Percentiles rank a stretch among this genome's conserved stretches.
Evolutionary conservation across 1,284 basidiomycete species (phyloP).

Genomic region (Ganoderma resinaceum): DNA sequence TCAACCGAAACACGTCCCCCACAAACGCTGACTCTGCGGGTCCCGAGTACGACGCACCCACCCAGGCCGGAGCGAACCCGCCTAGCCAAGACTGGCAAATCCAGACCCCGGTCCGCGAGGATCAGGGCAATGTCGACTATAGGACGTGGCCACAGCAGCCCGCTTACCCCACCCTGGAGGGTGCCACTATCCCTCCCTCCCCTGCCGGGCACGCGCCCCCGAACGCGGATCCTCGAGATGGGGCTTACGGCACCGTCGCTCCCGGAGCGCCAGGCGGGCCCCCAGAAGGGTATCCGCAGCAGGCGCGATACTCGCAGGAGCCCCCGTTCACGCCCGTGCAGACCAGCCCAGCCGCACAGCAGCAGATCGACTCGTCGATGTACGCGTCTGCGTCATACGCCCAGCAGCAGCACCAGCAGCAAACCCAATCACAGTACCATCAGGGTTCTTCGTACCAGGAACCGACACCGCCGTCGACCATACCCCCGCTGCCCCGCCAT

Average conservation of each 20-base stretch:
- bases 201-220: slow-evolving; percentile 27
- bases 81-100: slow-evolving; percentile 38
- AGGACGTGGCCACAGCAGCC: slow-evolving; percentile 47
- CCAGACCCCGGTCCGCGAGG: slow-evolving; percentile 40
- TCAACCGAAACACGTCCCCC: slow-evolving; percentile 32
- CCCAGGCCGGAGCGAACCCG: slow-evolving; percentile 28
- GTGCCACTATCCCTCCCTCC: slow-evolving; percentile 31
- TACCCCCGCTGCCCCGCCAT: slow-evolving; percentile 60
- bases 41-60: slow-evolving; percentile 35
- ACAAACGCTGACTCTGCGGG: slow-evolving; percentile 30
- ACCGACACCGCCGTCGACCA: slow-evolving; percentile 43
- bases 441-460: slow-evolving; percentile 39
- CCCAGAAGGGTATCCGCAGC: slow-evolving; percentile 34
- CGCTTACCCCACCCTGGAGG: slow-evolving; percentile 42
- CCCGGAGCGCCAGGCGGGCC: slow-evolving; percentile 29
- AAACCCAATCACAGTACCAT: slow-evolving; percentile 38
- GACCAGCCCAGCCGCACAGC: slow-evolving; percentile 27
- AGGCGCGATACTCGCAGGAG: slow-evolving; percentile 43
- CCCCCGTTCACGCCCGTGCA: slow-evolving; percentile 38
- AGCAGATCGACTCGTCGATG: slow-evolving; percentile 42
- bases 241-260: slow-evolving; percentile 37
- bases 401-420: slow-evolving; percentile 41
- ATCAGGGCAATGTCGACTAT: slow-evolving; percentile 43
- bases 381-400: slow-evolving; percentile 46
- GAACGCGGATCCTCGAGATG: slow-evolving; percentile 36